Evolutionary conservation across 148 eudicot genomes (phyloP).

Genomic region (Selenicereus undatus): DNA sequence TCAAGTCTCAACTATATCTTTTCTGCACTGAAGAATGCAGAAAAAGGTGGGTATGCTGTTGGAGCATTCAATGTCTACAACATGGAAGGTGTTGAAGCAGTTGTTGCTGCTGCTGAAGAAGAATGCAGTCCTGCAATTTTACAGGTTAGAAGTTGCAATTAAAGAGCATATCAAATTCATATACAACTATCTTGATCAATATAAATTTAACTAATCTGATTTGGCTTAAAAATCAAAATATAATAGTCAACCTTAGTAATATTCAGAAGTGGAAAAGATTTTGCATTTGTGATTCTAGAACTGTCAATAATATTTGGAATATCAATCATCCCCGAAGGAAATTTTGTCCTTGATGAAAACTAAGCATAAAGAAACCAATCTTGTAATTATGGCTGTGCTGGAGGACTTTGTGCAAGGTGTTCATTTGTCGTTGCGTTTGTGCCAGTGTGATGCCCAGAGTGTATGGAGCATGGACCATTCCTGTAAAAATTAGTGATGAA

Average conservation of each 20-base stretch:
- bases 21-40: slow-evolving; percentile 58
- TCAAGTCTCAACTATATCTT: slow-evolving; percentile 17
- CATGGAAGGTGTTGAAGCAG: slow-evolving; percentile 94
- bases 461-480: background rate
- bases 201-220: background rate
- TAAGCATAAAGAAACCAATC: background rate
- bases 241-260: background rate
- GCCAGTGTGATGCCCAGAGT: background rate
- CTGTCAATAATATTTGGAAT: background rate
- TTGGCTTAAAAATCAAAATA: background rate
- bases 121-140: slow-evolving; percentile 88
- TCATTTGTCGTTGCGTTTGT: background rate
- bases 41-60: slow-evolving; percentile 88
- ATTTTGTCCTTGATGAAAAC: background rate
- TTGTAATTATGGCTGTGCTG: background rate
- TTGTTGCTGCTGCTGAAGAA: slow-evolving; percentile 92
- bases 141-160: slow-evolving; percentile 50
- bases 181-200: background rate
- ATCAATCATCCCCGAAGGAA: background rate
- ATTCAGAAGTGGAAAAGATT: background rate
- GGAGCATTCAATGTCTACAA: slow-evolving; percentile 98
- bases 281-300: background rate
- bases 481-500: background rate
- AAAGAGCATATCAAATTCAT: background rate
- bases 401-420: background rate